Percentiles rank a stretch among this genome's conserved stretches.
These are phyloP conservation scores for Linum usitatissimum DNA, from an alignment of 345 rosid genomes.

Conservation along the genomic window DNA sequence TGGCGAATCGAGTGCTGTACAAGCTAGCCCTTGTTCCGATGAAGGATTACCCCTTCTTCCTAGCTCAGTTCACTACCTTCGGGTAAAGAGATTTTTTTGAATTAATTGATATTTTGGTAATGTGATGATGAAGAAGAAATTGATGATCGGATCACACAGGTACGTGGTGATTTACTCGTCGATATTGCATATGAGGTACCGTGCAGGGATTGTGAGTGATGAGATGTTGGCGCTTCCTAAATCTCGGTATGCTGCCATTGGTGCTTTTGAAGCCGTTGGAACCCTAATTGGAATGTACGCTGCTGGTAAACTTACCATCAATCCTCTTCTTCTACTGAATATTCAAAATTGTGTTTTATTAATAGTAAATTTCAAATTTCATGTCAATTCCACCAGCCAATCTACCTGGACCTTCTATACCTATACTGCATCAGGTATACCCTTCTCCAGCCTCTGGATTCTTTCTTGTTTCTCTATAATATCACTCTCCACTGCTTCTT, in stretches of 20 bases:
- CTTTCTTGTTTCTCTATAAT: not conserved
- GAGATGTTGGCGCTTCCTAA: conserved; percentile 74
- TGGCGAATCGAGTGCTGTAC: conserved; percentile 84
- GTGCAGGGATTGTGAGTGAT: conserved; percentile 51
- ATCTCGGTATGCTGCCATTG: conserved; percentile 53
- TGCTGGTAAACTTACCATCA: conserved; percentile 38
- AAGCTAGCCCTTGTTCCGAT: conserved; percentile 93
- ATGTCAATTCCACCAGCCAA: conserved; percentile 32
- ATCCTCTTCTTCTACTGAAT: too few species aligned
- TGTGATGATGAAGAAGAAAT: not conserved
- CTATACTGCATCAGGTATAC: conserved; percentile 63
- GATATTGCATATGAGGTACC: conserved; percentile 41
- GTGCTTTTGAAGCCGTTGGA: conserved; percentile 70
- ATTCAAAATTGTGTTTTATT: too few species aligned
- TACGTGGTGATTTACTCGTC: conserved; percentile 66
- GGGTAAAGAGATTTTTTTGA: conserved; percentile 32
- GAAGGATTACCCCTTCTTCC: conserved; percentile 74
- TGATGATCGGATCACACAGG: conserved; percentile 19
- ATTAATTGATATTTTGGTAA: not conserved
- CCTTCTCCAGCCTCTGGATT: not conserved
- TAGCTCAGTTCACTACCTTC: conserved; percentile 77
- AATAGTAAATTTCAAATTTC: too few species aligned
- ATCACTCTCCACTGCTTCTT: not conserved
- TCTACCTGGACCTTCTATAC: conserved; percentile 91
- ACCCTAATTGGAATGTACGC: conserved; percentile 81